Base-by-base conservation (phyloP, 108 stramenopile species). In the Fistulifera solaris region DNA sequence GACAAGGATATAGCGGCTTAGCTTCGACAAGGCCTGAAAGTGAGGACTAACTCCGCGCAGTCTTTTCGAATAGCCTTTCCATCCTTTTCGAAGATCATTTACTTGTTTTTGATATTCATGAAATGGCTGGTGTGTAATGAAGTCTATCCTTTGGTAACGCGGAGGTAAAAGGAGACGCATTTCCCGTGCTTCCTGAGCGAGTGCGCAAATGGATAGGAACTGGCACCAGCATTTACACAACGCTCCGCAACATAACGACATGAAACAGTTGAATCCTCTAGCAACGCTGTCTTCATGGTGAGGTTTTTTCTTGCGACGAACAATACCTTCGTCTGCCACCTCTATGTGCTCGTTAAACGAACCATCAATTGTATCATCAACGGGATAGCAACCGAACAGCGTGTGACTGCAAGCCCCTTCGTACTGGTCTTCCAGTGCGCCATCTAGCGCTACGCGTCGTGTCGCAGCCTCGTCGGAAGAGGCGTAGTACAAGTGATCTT, bases 331-430 rank as follows among this genome's bases (percentile, higher is more conserved):
- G 26, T 66, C 67, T 17, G 42, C 40, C 17, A 68, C 65, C 44
- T 78, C 58, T 14, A 72, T 53, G 5, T 79, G 65, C 7, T 83
- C 76, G 15, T 81, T 80, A 8, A 35, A 35, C 3, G 31, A 35
- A 35, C 31, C 31, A 35, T 35, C 31, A 16, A 58, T 56, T 54
- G 72, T 73, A 44, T 81, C 80, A 64, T 91, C 89, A 10, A 77
- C 70, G 28, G 89, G 89, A 69, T 91, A 91, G 63, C 89, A 91
- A 18, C 89, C 89, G 54, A 76, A 83, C 0, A 91, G 62, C 0
- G 85, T 85, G 60, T 91, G 89, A 59, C 76, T 76, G 54, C 89
- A 91, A 3, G 83, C 89, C n/a, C 83, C 85, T 44, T 91, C 83
- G 59, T 81, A 87, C 50, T 85, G 72, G 58, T 82, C 79, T 59